Evolutionary conservation across 2,329 filamentous ascomycete genomes (phyloP), one percentile per base, ranked within the genome.

Genomic region (Penicillium vulpinum): DNA sequence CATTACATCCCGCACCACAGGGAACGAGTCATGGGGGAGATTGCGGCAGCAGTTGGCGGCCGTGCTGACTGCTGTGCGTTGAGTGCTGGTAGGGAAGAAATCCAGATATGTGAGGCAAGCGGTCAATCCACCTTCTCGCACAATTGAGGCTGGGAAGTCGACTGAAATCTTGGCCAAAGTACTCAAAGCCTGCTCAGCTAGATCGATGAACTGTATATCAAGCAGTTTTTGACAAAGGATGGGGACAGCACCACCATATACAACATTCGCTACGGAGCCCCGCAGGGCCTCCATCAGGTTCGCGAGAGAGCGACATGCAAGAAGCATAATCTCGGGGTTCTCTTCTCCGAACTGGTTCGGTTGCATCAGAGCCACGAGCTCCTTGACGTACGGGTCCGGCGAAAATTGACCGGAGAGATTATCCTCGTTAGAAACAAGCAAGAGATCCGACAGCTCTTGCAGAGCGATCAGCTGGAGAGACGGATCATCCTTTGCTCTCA

Each of bases 31-130:
- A 66, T 93, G 89, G 1, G 92, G 91, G 18, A 99, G 94, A 70
- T 97, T 97, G 61, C 94, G 90, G 74, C 95, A 99, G 78, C 94
- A 99, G 71, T 99, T 99, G 54, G 94, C 95, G 10, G 95, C 94
- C 13, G 93, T 99, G 3, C 92, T 97, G 8, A 99, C 94, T 7
- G 94, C 94, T 15, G 93, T 97, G 63, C 94, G 86, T 75, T 99
- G 94, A 2, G 94, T 97, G 74, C 93, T 94, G 0, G 94, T 99
- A 16, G 93, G 89, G 69, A 99, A 99, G 77, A 99, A 99, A 72
- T 99, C 94, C 56, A 99, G 84, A 71, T 94, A 97, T 0, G 91
- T 95, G 62, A 99, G 79, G 70, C 94, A 99, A n/a, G 94, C 94
- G 1, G 91, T 96, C 61, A 99, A 80, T 11, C 94, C 94, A 47